phyloP scores from a whole-genome alignment of 345 rosid genomes.

The Angophora floribunda region DNA sequence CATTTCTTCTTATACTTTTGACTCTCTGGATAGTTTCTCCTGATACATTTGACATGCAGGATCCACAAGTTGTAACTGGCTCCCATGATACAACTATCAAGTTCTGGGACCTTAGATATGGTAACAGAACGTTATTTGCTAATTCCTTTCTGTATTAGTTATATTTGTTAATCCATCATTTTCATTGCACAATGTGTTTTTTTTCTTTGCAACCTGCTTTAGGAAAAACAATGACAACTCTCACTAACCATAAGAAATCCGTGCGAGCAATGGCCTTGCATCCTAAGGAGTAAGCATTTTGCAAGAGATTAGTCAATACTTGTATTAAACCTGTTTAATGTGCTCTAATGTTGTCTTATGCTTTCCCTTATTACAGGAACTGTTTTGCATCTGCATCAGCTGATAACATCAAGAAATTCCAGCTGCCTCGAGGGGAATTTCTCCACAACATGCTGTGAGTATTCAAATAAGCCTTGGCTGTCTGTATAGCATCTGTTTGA shows the following conservation, averaged over 20 bases:
- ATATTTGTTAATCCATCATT: neutral
- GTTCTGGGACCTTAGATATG: conserved; percentile 97
- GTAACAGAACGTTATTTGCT: conserved; percentile 13
- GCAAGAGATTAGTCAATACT: neutral
- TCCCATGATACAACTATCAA: conserved; percentile 94
- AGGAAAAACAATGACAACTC: conserved; percentile 92
- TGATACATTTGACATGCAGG: conserved; percentile 33
- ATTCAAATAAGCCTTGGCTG: neutral
- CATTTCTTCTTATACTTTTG: neutral
- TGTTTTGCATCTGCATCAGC: conserved; percentile 98
- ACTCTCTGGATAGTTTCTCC: neutral
- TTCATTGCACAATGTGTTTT: neutral
- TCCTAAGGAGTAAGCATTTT: conserved; percentile 73
- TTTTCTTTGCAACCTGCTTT: neutral
- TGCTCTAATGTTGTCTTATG: neutral
- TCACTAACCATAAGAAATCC: conserved; percentile 97
- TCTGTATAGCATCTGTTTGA: neutral
- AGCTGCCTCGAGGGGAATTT: conserved; percentile 89
- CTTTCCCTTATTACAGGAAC: conserved; percentile 35
- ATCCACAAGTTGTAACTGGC: conserved; percentile 99
- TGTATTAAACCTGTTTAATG: neutral
- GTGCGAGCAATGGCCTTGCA: conserved; percentile 93
- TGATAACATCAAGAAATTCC: conserved; percentile 89
- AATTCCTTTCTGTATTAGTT: neutral
- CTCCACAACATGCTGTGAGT: conserved; percentile 98